Conservation (phyloP, 176 grass and related monocot genomes). For the Triticum aestivum region DNA sequence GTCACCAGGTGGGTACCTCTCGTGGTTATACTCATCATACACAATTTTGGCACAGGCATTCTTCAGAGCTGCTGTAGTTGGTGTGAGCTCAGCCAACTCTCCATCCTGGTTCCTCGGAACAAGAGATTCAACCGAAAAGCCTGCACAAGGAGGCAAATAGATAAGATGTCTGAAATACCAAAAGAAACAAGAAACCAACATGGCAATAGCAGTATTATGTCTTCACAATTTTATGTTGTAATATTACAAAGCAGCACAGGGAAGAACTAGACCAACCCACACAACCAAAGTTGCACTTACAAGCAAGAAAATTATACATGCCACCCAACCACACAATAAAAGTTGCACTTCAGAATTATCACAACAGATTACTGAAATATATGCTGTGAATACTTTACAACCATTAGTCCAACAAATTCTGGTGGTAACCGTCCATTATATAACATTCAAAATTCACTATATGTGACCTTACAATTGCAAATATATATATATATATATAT, state of each 20-base stretch:
- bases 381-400: not conserved
- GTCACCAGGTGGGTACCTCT: conserved; percentile 74
- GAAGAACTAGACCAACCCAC: not conserved
- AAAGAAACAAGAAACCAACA: not conserved
- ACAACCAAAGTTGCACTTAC: not conserved
- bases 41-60: conserved; percentile 73
- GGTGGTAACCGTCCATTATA: not conserved
- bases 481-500: too few species aligned
- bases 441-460: not conserved
- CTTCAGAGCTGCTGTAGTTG: conserved; percentile 69
- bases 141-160: conserved; percentile 35
- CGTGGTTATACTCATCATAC: conserved; percentile 73
- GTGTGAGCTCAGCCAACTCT: conserved; percentile 47
- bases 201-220: conserved; percentile 7
- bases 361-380: not conserved
- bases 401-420: not conserved
- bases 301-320: conserved; percentile 2
- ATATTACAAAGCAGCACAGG: conserved; percentile 2
- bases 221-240: not conserved
- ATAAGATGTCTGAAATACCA: conserved; percentile 7
- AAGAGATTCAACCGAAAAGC: conserved; percentile 73
- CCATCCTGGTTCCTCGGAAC: conserved; percentile 62
- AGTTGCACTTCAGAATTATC: not conserved
- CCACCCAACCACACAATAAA: not conserved
- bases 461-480: not conserved